phyloP scores from a whole-genome alignment of 805 yeast genomes.

The Dipodascus albidus region DNA sequence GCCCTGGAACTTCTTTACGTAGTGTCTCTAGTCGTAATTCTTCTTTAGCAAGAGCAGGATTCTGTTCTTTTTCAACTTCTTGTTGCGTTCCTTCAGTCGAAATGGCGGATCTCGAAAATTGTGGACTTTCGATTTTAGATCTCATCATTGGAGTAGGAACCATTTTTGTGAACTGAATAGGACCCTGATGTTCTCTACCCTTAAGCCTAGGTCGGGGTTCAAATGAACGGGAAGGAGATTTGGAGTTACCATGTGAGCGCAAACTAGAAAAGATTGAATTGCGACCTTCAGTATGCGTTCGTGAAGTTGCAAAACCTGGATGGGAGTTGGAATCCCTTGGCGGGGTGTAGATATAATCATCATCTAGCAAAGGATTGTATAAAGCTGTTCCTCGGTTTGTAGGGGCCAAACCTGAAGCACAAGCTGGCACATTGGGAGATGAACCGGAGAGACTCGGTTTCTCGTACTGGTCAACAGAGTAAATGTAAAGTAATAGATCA shows the following conservation, averaged over 20 bases:
- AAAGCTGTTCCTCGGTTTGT: no score
- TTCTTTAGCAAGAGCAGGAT: no score
- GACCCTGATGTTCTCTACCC: neutral
- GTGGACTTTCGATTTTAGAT: neutral
- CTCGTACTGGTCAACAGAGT: no score
- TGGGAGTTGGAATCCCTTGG: neutral
- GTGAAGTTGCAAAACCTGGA: neutral
- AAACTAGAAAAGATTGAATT: neutral
- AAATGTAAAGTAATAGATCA: no score
- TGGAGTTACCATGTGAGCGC: neutral
- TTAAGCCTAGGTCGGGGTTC: neutral
- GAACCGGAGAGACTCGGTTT: no score
- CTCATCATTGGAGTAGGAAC: neutral
- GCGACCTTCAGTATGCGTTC: neutral
- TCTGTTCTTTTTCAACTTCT: no score
- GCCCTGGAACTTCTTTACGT: neutral
- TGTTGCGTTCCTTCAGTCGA: no score
- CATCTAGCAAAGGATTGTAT: neutral
- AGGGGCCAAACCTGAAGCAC: no score
- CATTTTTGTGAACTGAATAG: neutral
- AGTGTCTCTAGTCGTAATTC: no score
- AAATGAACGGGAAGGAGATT: neutral
- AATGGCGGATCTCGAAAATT: no score
- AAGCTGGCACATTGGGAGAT: no score
- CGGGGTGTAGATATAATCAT: neutral